Evolutionary conservation across 768 basidiomycete genomes (phyloP).

Genomic region (Termitomyces sp.): DNA sequence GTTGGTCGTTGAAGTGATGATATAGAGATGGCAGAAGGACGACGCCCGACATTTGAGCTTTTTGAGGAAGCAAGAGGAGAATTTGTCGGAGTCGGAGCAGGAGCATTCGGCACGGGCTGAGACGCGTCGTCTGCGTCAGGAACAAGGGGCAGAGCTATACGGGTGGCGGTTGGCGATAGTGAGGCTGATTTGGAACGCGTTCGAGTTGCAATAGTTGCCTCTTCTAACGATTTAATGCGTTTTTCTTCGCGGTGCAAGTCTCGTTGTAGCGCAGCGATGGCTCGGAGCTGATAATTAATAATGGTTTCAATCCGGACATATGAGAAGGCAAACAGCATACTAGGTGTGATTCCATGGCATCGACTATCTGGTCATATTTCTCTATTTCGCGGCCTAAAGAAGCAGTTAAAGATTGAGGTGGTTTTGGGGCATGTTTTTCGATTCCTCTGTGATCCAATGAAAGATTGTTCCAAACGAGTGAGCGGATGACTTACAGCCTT

Average conservation of each 20-base stretch:
- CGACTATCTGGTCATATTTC: conserved; percentile 77
- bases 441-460: conserved; percentile 42
- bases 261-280: conserved; percentile 69
- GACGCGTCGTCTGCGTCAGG: conserved; percentile 6
- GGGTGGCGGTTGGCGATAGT: conserved; percentile 20
- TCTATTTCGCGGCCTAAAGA: conserved; percentile 73
- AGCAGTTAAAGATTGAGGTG: conserved; percentile 62
- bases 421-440: conserved; percentile 51
- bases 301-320: neutral
- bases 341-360: conserved; percentile 69
- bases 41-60: conserved; percentile 38
- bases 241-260: conserved; percentile 63
- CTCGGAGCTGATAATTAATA: conserved; percentile 50
- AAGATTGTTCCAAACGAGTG: neutral
- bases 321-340: conserved; percentile 33
- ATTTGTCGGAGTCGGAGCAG: conserved; percentile 26
- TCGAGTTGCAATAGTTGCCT: conserved; percentile 26
- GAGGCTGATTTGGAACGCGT: conserved; percentile 21
- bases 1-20: conserved; percentile 74
- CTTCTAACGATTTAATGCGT: conserved; percentile 39
- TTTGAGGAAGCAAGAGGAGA: conserved; percentile 30
- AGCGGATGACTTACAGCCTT: conserved; percentile 49
- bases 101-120: conserved; percentile 4
- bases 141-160: conserved; percentile 13
- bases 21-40: conserved; percentile 75